These are phyloP conservation scores for Vararia minispora DNA, from an alignment of 768 basidiomycete genomes.

Conservation along the genomic window DNA sequence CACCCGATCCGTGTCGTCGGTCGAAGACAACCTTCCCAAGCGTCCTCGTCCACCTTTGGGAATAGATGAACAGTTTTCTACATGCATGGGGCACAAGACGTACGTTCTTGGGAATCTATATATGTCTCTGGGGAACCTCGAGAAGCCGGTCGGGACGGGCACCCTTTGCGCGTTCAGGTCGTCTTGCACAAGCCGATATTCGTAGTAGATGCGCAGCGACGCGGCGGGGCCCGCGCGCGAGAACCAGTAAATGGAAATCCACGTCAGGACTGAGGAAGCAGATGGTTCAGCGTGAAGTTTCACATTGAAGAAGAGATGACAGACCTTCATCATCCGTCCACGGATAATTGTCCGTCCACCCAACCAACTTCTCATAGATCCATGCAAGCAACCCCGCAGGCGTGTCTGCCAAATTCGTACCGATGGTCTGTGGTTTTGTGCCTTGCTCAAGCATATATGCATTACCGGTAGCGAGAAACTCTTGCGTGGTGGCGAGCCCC, in stretches of 20 bases:
- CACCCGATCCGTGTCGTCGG: constrained; percentile 36
- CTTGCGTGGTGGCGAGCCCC: constrained; percentile 12
- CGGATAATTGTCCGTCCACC: constrained; percentile 33
- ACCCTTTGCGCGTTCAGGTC: not conserved
- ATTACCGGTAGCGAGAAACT: constrained; percentile 15
- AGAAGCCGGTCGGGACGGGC: constrained; percentile 19
- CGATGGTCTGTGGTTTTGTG: constrained; percentile 26
- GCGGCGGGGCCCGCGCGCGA: constrained; percentile 23
- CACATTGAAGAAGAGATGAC: not conserved
- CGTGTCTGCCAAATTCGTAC: constrained; percentile 44
- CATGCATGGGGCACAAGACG: not conserved
- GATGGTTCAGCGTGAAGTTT: not conserved
- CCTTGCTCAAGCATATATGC: constrained; percentile 24
- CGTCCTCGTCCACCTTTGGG: constrained; percentile 15
- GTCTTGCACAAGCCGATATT: constrained; percentile 10
- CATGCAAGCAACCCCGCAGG: constrained; percentile 35
- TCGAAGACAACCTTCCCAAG: constrained; percentile 18
- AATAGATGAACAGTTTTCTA: not conserved
- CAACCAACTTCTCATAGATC: constrained; percentile 26
- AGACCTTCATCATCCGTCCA: constrained; percentile 52
- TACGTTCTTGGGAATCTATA: not conserved
- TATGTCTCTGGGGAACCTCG: constrained; percentile 22
- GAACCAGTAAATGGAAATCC: constrained; percentile 27
- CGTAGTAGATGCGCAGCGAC: constrained; percentile 23
- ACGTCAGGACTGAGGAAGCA: constrained; percentile 22